phyloP scores from a whole-genome alignment of 208 protist species.

The Zelonia costaricensis region DNA sequence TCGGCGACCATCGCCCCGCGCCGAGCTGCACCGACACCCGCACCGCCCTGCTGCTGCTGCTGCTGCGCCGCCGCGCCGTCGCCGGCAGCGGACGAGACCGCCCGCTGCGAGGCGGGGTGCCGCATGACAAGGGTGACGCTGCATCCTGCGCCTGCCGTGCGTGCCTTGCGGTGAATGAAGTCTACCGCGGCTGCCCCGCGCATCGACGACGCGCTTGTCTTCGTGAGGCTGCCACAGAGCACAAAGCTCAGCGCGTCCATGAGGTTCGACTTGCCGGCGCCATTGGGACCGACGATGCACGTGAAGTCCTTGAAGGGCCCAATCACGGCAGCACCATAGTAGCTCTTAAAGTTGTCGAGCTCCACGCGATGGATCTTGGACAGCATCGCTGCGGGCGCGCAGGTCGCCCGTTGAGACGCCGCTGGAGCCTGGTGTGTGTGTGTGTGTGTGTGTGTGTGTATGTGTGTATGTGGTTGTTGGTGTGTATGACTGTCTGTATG shows the following conservation, averaged over 20 bases:
- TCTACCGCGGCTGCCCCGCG: constrained; percentile 87
- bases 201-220: constrained; percentile 44
- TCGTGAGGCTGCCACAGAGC: constrained; percentile 77
- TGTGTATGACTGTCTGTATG: too few relatives aligned
- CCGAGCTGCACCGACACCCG: not conserved
- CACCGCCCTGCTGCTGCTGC: not conserved
- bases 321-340: constrained; percentile 92
- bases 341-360: constrained; percentile 99
- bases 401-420: too few relatives aligned
- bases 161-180: constrained; percentile 89
- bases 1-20: constrained; percentile 4
- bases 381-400: constrained; percentile 33
- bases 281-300: constrained; percentile 99
- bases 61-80: not conserved
- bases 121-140: constrained; percentile 84
- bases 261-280: constrained; percentile 98
- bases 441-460: too few relatives aligned
- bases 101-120: constrained; percentile 15
- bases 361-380: constrained; percentile 89
- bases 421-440: too few relatives aligned
- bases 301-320: constrained; percentile 98
- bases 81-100: constrained; percentile 1
- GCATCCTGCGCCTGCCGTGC: constrained; percentile 40
- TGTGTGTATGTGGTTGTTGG: too few relatives aligned
- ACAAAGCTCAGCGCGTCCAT: constrained; percentile 99